These are phyloP conservation scores for Chernovozyma aurita DNA, from an alignment of 1,139 yeast genomes.

Conservation along the genomic window DNA sequence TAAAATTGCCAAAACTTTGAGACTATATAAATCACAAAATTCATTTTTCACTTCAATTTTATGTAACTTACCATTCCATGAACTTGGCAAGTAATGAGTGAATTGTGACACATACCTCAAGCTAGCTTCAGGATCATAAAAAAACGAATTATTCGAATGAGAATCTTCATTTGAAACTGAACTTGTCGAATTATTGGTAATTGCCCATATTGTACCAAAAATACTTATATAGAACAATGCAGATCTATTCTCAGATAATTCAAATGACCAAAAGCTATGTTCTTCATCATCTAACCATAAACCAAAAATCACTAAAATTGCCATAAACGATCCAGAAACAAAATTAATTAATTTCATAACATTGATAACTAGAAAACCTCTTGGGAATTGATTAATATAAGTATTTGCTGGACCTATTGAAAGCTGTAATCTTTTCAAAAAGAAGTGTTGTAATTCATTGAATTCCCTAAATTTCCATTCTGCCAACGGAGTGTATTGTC, in stretches of 20 bases:
- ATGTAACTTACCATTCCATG: constrained; percentile 83
- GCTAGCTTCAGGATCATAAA: constrained; percentile 89
- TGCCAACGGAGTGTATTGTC: constrained; percentile 91
- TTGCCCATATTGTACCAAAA: constrained; percentile 79
- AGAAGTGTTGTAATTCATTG: constrained; percentile 87
- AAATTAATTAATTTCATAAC: constrained; percentile 66
- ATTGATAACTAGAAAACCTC: constrained; percentile 54
- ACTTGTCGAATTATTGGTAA: constrained; percentile 43
- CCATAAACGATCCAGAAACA: constrained; percentile 82
- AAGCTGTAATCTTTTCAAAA: constrained; percentile 69
- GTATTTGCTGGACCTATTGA: constrained; percentile 77
- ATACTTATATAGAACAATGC: constrained; percentile 83
- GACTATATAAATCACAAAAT: constrained; percentile 72
- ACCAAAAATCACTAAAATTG: constrained; percentile 79
- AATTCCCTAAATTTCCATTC: constrained; percentile 94
- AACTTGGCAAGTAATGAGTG: constrained; percentile 84
- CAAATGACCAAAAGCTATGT: constrained; percentile 78
- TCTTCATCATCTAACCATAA: constrained; percentile 79
- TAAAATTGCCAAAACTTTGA: constrained; percentile 66
- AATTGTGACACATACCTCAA: constrained; percentile 72
- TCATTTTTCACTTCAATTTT: constrained; percentile 79
- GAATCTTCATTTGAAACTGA: constrained; percentile 44
- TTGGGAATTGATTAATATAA: constrained; percentile 89
- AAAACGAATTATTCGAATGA: constrained; percentile 13
- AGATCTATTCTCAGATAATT: constrained; percentile 74